Evolutionary conservation across 208 protist genomes (phyloP).

Genomic region (Leishmania aethiopica): DNA sequence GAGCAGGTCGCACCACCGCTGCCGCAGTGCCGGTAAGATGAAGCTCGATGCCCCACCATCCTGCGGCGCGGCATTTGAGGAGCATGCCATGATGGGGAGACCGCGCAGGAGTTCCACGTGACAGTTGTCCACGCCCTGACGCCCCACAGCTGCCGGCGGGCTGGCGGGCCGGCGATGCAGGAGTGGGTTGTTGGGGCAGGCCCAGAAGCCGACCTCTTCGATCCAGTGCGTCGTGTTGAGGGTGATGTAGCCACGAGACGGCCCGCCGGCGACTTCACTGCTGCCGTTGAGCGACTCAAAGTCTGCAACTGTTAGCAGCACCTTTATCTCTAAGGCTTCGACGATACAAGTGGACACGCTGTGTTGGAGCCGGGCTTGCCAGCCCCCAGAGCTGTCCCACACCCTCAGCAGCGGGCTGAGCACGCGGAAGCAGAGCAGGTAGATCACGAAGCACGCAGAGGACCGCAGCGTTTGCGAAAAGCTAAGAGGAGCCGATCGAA

Average conservation of each 20-base stretch:
- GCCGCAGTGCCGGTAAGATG: background rate
- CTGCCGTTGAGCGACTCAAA: background rate
- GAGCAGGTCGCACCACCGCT: background rate
- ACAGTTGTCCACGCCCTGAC: background rate
- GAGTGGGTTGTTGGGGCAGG: slow-evolving; percentile 68
- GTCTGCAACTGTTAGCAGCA: slow-evolving; percentile 39
- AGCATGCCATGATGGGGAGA: background rate
- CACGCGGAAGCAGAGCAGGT: slow-evolving; percentile 51
- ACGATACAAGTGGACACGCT: slow-evolving; percentile 34
- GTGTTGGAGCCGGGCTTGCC: slow-evolving; percentile 41
- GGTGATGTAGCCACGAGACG: slow-evolving; percentile 31
- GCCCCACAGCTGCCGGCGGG: background rate
- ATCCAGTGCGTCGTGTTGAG: slow-evolving; percentile 70
- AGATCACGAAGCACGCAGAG: slow-evolving; percentile 44
- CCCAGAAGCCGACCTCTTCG: slow-evolving; percentile 84
- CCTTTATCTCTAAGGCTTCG: slow-evolving; percentile 42
- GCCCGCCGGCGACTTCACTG: background rate
- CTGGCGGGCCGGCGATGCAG: slow-evolving; percentile 7
- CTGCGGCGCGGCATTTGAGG: background rate
- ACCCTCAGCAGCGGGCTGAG: slow-evolving; percentile 20
- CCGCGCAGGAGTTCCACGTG: background rate
- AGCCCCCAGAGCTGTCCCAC: slow-evolving; percentile 16
- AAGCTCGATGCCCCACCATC: background rate
- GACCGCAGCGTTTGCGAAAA: slow-evolving; percentile 41
- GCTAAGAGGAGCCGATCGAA: slow-evolving; percentile 46